Evolutionary conservation across 1,139 yeast species (phyloP), one percentile per base, ranked within the genome.

Genomic region (Wickerhamomyces sp.): DNA sequence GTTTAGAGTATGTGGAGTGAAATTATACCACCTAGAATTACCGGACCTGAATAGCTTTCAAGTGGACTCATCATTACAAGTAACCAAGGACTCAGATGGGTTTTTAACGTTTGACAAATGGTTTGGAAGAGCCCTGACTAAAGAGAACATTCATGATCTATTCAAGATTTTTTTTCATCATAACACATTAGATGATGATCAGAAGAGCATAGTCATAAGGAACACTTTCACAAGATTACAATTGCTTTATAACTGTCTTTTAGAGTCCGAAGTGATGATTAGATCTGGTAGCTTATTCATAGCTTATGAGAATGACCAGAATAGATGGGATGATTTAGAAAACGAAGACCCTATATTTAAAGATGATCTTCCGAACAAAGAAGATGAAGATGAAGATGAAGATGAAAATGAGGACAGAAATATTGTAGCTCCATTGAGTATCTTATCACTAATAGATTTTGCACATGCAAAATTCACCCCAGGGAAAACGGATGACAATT

Each of bases 1-100:
- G 17, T 78, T 83, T 48, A 67, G 98, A 43, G 74, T 92, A 2
- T 90, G 97, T 51, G 98, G 98, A 0, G 86, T 92, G 95, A 82
- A 81, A 51, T 61, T 83, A 3, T 70, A 62, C 47, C 56, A 61
- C 33, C 56, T 48, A 30, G 36, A 49, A 15, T 1, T 44, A 1
- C 51, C 52, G 14, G 39, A 42, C 9, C 34, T 43, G 9, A 40
- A 19, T 7, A 19, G 20, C 12, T 45, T 48, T 27, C 26, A 28
- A 15, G 33, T 33, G 1, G 17, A 36, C 7, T 14, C 36, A 14
- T 28, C 54, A n/a, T 36, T 42, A 19, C 51, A 60, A 48, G 51
- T 60, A 33, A 50, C 51, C 0, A 58, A 55, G 9, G 59, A 48
- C 12, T 62, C 45, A 1, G 61, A 61, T 9, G 68, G 63, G 0